phyloP scores from a whole-genome alignment of 345 rosid species.

The Populus euphratica region DNA sequence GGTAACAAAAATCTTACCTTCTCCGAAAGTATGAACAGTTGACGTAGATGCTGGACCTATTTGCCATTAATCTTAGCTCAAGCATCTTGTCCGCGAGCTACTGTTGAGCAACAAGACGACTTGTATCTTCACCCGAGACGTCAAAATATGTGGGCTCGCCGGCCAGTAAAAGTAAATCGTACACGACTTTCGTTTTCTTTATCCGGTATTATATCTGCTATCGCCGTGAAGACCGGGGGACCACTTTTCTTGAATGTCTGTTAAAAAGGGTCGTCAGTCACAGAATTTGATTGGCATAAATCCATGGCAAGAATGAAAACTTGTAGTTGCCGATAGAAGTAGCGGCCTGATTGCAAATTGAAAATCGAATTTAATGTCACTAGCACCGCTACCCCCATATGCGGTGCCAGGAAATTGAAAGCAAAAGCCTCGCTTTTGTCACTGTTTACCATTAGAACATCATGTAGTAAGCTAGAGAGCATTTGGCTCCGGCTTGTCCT shows the following conservation, averaged over 20 bases:
- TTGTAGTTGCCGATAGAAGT: too few relatives aligned
- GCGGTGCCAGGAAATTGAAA: background rate
- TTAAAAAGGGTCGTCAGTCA: background rate
- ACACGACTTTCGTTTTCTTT: background rate
- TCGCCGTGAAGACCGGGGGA: background rate
- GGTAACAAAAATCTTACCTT: too few relatives aligned
- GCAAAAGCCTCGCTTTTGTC: too few relatives aligned
- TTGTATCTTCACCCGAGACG: background rate
- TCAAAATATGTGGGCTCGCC: too few relatives aligned
- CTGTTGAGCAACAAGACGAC: too few relatives aligned
- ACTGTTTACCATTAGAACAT: background rate
- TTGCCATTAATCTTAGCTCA: too few relatives aligned
- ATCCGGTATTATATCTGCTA: background rate
- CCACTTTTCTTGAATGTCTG: background rate
- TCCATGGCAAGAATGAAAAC: too few relatives aligned
- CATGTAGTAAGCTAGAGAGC: too few relatives aligned
- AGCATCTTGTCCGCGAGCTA: too few relatives aligned
- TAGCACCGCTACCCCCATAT: background rate
- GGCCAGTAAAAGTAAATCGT: background rate
- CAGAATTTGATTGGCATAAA: background rate
- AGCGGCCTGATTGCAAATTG: background rate
- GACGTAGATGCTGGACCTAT: too few relatives aligned
- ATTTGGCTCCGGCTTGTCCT: background rate
- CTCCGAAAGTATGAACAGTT: too few relatives aligned
- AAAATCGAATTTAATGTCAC: background rate